Base-by-base conservation (phyloP, 768 basidiomycete species). In the Trametes punicea region DNA sequence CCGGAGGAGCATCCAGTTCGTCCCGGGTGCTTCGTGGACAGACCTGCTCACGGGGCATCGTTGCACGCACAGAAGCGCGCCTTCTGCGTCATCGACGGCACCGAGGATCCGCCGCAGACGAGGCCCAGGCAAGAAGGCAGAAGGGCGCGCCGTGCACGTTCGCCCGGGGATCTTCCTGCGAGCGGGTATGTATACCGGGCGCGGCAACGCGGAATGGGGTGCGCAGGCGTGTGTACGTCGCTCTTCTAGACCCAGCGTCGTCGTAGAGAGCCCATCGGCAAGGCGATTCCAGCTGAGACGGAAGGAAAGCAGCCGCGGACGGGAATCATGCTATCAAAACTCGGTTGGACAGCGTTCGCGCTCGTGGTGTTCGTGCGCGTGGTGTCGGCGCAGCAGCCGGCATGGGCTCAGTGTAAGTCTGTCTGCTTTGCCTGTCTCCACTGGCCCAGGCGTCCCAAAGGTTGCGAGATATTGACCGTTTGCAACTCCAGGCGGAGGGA, bases 331-430 rank as follows among this genome's bases (percentile, higher is more conserved):
- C 34, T 49, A 23, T 59, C 57, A 13, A 56, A 51, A 18, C 25
- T 55, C 23, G 53, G 47, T 3, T 36, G 55, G 38, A 42, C 54
- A 31, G 42, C 45, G 29, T 55, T 59, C 29, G 52, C 53, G 31
- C 36, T 52, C 25, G 59, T 54, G 9, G 59, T 40, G 10, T 52
- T 55, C 26, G 53, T 61, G 38, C 56, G 46, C 6, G 38, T 59
- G 5, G 57, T 31, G 25, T 27, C 53, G 11, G 63, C 63, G 5
- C 63, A 61, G 46, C 54, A 55, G 51, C 50, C 57, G 2, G 60
- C 51, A 6, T 64, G 57, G 53, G 63, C 54, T 25, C 63, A 62
- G 46, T 61, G 63, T 62, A 46, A 25, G 60, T 25, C 4, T 26
- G 15, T 51, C 3, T 10, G 34, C 34, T 9, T 1, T 36, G 34